A percentile compares a stretch with the other conserved stretches of the same genome.
These are phyloP conservation scores for Penicillium robsamsonii DNA, from an alignment of 495 filamentous ascomycete species.

Conservation along the genomic window DNA sequence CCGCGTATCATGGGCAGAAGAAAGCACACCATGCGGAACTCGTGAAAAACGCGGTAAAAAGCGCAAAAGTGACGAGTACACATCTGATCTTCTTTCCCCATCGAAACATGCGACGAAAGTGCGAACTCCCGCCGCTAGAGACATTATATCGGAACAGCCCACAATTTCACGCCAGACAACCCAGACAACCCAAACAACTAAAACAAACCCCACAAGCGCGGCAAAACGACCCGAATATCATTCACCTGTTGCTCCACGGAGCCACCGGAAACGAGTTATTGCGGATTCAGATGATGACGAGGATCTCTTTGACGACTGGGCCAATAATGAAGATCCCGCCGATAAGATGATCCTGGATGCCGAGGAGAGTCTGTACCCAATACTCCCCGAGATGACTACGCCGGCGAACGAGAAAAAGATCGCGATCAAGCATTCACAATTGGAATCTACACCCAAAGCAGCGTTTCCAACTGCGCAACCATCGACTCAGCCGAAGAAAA, in stretches of 20 bases:
- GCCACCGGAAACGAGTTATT: slow-evolving; percentile 27
- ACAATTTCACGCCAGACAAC: slow-evolving; percentile 2
- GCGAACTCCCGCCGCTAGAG: slow-evolving; percentile 13
- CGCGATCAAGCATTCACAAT: not conserved
- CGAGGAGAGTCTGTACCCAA: slow-evolving; percentile 32
- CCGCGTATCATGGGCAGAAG: slow-evolving; percentile 58
- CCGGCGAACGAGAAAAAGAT: slow-evolving; percentile 9
- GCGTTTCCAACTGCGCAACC: slow-evolving; percentile 8
- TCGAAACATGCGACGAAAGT: slow-evolving; percentile 28
- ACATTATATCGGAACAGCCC: not conserved
- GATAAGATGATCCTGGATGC: slow-evolving; percentile 26
- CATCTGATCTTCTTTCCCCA: slow-evolving; percentile 44
- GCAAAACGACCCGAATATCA: slow-evolving; percentile 7
- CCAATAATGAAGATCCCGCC: slow-evolving; percentile 24
- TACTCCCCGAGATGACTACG: slow-evolving; percentile 26
- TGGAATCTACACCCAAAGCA: slow-evolving; percentile 12
- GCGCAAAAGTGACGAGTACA: slow-evolving; percentile 70
- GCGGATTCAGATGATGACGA: slow-evolving; percentile 50
- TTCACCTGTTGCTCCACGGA: slow-evolving; percentile 8
- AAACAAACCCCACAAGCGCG: slow-evolving; percentile 2
- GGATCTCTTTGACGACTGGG: slow-evolving; percentile 27
- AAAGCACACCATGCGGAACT: slow-evolving; percentile 47
- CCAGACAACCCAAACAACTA: slow-evolving; percentile 4
- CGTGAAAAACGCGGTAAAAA: slow-evolving; percentile 59
- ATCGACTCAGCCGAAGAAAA: slow-evolving; percentile 13